phyloP scores from a whole-genome alignment of 2,329 filamentous ascomycete species.

The Xylaria arbuscula region DNA sequence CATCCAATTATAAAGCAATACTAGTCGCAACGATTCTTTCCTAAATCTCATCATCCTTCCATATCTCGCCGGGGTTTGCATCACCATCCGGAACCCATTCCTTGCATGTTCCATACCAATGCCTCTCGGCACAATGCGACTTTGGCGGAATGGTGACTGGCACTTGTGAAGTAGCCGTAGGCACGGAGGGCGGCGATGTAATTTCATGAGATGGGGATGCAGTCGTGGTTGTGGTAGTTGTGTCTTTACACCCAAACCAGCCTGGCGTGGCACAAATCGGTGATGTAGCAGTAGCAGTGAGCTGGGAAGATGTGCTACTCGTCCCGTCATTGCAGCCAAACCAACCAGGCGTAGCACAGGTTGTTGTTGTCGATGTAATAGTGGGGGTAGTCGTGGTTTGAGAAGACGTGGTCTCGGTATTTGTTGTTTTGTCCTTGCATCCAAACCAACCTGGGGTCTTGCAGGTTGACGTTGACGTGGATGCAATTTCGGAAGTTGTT shows the following conservation, averaged over 20 bases:
- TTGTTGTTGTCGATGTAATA: slow-evolving; percentile 56
- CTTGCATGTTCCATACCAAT: slow-evolving; percentile 48
- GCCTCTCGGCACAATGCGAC: slow-evolving; percentile 43
- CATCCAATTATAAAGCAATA: slow-evolving; percentile 26
- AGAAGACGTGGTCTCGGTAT: slow-evolving; percentile 57
- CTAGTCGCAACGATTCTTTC: not conserved
- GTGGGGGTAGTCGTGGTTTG: slow-evolving; percentile 45
- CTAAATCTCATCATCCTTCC: slow-evolving; percentile 47
- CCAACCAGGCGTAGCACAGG: slow-evolving; percentile 34
- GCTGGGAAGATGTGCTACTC: slow-evolving; percentile 57
- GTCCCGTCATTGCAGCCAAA: slow-evolving; percentile 75
- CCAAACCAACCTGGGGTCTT: slow-evolving; percentile 74
- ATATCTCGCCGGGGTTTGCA: slow-evolving; percentile 20
- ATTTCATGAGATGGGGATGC: slow-evolving; percentile 40
- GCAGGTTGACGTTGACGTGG: slow-evolving; percentile 63
- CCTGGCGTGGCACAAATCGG: slow-evolving; percentile 70
- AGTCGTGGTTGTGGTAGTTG: slow-evolving; percentile 51
- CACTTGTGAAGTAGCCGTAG: slow-evolving; percentile 36
- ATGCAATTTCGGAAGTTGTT: slow-evolving; percentile 52
- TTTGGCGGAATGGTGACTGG: slow-evolving; percentile 33
- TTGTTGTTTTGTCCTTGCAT: slow-evolving; percentile 72
- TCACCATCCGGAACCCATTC: slow-evolving; percentile 38
- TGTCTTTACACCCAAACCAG: slow-evolving; percentile 71
- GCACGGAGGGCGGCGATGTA: slow-evolving; percentile 45
- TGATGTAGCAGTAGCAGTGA: slow-evolving; percentile 52